Evolutionary conservation across 1,139 yeast genomes (phyloP).

Genomic region (Blastobotrys raffinosifermentans): DNA sequence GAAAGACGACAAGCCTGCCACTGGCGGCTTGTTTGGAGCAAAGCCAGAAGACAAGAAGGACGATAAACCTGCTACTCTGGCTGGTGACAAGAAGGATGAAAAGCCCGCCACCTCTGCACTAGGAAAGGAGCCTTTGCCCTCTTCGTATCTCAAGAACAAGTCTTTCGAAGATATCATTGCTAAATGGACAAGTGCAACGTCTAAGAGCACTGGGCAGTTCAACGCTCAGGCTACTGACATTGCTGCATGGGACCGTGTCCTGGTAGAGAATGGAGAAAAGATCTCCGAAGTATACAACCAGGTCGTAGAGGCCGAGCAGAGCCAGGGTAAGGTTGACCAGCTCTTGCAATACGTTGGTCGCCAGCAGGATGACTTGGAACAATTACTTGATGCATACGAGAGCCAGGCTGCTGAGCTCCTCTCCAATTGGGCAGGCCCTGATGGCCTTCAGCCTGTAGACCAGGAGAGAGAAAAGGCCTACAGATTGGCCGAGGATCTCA

Average conservation of each 20-base stretch:
- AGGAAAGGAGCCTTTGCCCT: conserved; percentile 36
- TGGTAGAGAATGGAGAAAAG: conserved; percentile 81
- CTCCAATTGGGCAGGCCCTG: conserved; percentile 29
- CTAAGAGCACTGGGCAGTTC: conserved; percentile 67
- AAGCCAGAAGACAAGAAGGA: conserved; percentile 22
- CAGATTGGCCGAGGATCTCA: conserved; percentile 77
- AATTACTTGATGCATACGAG: conserved; percentile 77
- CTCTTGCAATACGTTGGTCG: conserved; percentile 77
- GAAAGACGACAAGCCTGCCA: conserved; percentile 9
- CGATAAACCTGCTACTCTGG: conserved; percentile 11
- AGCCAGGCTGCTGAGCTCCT: conserved; percentile 60
- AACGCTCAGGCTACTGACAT: conserved; percentile 71
- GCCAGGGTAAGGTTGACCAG: conserved; percentile 82
- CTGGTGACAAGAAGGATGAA: conserved; percentile 16
- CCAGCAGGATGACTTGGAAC: conserved; percentile 89
- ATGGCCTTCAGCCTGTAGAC: conserved; percentile 48
- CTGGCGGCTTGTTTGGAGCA: conserved; percentile 14
- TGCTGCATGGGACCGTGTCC: conserved; percentile 76
- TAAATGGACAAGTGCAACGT: conserved; percentile 86
- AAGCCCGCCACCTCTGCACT: conserved; percentile 21
- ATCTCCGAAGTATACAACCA: conserved; percentile 74
- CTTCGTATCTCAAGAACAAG: conserved; percentile 79
- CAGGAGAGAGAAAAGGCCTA: conserved; percentile 89
- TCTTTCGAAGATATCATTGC: conserved; percentile 88
- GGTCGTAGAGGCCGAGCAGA: conserved; percentile 75